Evolutionary conservation across 225 moss, liverwort and hornwort genomes (phyloP).

Genomic region (Antitrichia curtipendula): DNA sequence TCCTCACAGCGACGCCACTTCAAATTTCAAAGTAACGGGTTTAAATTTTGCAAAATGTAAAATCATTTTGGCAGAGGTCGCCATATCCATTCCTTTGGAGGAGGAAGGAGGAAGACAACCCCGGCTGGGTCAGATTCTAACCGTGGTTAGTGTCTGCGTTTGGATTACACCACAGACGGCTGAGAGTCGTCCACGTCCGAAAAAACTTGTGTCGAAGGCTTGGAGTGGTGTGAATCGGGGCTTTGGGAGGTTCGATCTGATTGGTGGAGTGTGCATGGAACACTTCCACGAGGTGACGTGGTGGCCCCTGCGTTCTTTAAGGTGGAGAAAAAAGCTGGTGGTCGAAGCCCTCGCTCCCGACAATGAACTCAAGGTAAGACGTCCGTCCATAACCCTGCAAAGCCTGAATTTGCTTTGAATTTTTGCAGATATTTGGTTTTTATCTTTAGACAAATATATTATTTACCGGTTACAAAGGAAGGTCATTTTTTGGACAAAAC

Average conservation of each 20-base stretch:
- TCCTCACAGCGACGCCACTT: background rate
- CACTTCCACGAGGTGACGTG: background rate
- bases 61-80: background rate
- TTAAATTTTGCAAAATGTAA: background rate
- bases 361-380: background rate
- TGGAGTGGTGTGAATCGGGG: background rate
- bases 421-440: background rate
- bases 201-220: no score
- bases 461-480: background rate
- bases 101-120: background rate
- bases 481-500: background rate
- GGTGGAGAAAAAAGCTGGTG: background rate
- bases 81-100: constrained; percentile 4
- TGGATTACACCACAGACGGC: background rate
- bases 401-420: background rate
- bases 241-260: background rate
- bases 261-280: background rate
- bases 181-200: background rate
- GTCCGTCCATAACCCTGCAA: no score
- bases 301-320: background rate
- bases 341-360: background rate
- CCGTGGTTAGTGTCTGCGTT: background rate
- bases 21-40: background rate
- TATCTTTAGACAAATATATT: background rate
- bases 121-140: background rate